Evolutionary conservation across 345 rosid species (phyloP), one percentile per base, ranked within the genome.

Genomic region (Adansonia digitata): DNA sequence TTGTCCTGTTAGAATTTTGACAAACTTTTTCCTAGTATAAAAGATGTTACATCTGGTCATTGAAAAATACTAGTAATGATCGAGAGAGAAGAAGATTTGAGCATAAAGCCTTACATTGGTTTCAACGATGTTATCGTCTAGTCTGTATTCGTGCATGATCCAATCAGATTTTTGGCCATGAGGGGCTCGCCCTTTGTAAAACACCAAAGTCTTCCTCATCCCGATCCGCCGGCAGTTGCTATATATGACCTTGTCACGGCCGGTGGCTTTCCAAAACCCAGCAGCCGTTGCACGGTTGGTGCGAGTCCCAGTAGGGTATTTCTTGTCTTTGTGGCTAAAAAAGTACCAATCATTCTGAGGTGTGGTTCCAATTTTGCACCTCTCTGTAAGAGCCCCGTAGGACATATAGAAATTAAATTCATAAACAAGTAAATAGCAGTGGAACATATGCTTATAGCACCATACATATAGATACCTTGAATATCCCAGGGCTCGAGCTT

Each of bases 401-500:
- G n/a, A n/a, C n/a, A n/a, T n/a, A n/a, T n/a, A n/a, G n/a, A n/a
- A n/a, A n/a, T n/a, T n/a, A n/a, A 14, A 14, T 14, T 13, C 4
- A 5, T 43, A 13, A 6, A 5, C 7, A 43, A 43, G 10, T 43
- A 43, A 7, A 43, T 43, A 13, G 48, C 48, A 43, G 10, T 43
- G 48, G 48, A 43, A 43, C 48, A 9, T 43, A 43, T 43, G 10
- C 12, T 6, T 2, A 37, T 37, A 37, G 4, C 40, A 37, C 8
- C 46, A 1, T 8, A 13, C 46, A 8, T 37, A 37, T 37, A 18
- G 3, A 52, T 48, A 91, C 97, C 97, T 88, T 88, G 92, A 53
- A 91, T 89, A 78, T 91, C 97, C 97, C 97, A 91, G 17, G 92
- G 97, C 82, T 91, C 97, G 53, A 91, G 93, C 86, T 89, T 91